phyloP scores from a whole-genome alignment of 2,329 filamentous ascomycete genomes.

The Botrytis cinerea region DNA sequence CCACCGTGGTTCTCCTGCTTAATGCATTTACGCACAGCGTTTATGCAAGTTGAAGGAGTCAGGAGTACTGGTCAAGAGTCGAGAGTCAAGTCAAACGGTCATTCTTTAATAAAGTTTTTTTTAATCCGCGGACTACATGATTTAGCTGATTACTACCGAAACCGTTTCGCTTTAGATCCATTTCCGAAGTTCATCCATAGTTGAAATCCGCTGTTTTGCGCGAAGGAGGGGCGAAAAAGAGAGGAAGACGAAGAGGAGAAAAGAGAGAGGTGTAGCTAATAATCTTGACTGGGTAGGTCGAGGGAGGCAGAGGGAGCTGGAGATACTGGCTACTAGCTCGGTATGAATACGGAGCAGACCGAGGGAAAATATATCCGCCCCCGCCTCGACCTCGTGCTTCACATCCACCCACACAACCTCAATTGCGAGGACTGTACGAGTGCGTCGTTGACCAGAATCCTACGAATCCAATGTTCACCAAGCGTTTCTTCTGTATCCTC shows the following conservation, averaged over 20 bases:
- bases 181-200: constrained; percentile 5
- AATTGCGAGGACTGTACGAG: neutral
- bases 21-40: neutral
- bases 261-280: neutral
- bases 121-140: neutral
- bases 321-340: too few species aligned
- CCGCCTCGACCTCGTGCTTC: neutral
- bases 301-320: too few species aligned
- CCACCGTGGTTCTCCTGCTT: neutral
- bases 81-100: neutral
- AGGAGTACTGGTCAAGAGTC: neutral
- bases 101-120: neutral
- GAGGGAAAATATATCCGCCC: neutral
- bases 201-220: neutral
- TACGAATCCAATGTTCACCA: neutral
- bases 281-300: neutral
- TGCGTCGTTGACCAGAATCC: neutral
- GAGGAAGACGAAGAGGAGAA: neutral
- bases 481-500: neutral
- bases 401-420: neutral
- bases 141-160: neutral
- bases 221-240: neutral
- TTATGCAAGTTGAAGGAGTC: neutral
- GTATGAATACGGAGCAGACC: neutral
- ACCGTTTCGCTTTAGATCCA: neutral